Evolutionary conservation across 2,329 filamentous ascomycete genomes (phyloP), one percentile per base, ranked within the genome.

Genomic region (Colletotrichum truncatum): DNA sequence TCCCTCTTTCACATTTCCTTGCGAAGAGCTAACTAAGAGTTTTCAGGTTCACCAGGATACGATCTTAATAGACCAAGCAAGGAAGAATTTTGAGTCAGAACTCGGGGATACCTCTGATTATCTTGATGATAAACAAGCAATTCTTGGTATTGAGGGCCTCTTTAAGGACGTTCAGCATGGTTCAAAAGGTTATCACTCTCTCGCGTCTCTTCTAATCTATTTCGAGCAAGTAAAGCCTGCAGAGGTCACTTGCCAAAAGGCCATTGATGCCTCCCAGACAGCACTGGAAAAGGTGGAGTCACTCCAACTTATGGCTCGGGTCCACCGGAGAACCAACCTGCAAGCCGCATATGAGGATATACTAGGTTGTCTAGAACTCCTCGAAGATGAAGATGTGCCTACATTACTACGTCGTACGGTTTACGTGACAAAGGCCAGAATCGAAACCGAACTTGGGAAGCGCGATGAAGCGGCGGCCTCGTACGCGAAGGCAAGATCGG

Each of bases 161-260:
- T 73, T 75, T 21, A 49, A 49, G 4, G 69, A 73, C 4, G 26
- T 71, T 4, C 25, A 68, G 4, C 30, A 66, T 38, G 60, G 68
- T 7, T 53, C 66, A 1, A 57, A 48, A 2, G 67, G 67, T 1
- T 71, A 73, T 34, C 69, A 69, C 9, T 68, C 64, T 6, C 65
- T 73, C 16, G 71, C 70, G 3, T 57, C 67, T 3, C 32, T 74
- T 1, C 60, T 74, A 1, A 45, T 69, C 2, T 26, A 67, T 4
- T 68, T 64, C 21, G 57, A 66, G 11, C 55, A 69, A 3, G 49
- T 54, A 18, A 48, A 59, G 6, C 64, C 67, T 8, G 73, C 71
- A 2, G 61, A 67, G 12, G 25, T 14, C 1, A 71, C 66, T 3
- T 69, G 70, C 41, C 39, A 65, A 14, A 71, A 69, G 11, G 70